Evolutionary conservation across 495 filamentous ascomycete genomes (phyloP).

Genomic region (Penicillium angulare): DNA sequence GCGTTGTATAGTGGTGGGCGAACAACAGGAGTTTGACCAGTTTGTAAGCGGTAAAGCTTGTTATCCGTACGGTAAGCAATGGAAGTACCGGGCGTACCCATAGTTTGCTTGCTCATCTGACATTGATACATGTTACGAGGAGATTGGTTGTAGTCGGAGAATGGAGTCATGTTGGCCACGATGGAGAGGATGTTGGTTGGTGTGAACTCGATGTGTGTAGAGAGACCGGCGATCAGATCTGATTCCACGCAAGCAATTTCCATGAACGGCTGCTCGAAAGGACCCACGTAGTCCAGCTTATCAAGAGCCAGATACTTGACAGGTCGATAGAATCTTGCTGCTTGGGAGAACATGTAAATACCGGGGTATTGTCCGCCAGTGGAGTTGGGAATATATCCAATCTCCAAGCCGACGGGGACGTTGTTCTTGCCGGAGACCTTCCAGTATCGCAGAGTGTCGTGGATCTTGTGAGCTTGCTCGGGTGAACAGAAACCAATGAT

Average conservation of each 20-base stretch:
- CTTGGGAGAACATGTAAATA: conserved; percentile 85
- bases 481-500: conserved; percentile 90
- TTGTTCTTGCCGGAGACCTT: conserved; percentile 89
- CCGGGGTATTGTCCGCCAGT: conserved; percentile 91
- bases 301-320: conserved; percentile 88
- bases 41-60: conserved; percentile 92
- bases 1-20: conserved; percentile 89
- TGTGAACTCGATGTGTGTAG: conserved; percentile 90
- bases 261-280: conserved; percentile 98
- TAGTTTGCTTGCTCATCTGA: conserved; percentile 99
- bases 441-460: conserved; percentile 85
- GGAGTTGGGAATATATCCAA: conserved; percentile 85
- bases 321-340: conserved; percentile 83
- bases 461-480: conserved; percentile 71
- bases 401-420: conserved; percentile 82
- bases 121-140: conserved; percentile 99
- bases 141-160: conserved; percentile 98
- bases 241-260: conserved; percentile 84
- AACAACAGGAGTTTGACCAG: conserved; percentile 92
- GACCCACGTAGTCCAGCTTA: conserved; percentile 82
- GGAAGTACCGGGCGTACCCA: conserved; percentile 93
- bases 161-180: conserved; percentile 96
- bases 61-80: conserved; percentile 90
- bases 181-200: conserved; percentile 98
- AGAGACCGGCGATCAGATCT: conserved; percentile 81